phyloP scores from a whole-genome alignment of 202 grass and related monocot species.

The Carex sylvatica region DNA sequence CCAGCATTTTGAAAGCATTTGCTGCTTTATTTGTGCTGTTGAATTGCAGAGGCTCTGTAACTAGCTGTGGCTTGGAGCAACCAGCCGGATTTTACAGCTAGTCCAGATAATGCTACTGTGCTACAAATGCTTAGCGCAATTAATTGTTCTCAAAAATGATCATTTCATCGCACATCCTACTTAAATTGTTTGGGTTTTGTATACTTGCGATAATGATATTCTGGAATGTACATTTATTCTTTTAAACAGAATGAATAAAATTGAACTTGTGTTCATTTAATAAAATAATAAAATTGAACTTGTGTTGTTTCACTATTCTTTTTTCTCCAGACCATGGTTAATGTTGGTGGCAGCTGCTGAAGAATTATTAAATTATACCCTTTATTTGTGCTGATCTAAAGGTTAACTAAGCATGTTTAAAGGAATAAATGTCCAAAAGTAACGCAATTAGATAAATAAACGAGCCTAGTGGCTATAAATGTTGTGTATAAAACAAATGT shows the following conservation, averaged over 20 bases:
- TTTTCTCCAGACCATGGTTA: neutral
- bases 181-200: neutral
- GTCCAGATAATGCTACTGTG: neutral
- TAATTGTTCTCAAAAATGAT: neutral
- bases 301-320: neutral
- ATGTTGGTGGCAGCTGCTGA: neutral
- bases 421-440: neutral
- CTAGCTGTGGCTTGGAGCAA: neutral
- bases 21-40: neutral
- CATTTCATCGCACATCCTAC: neutral
- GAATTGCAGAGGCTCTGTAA: neutral
- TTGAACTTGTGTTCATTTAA: slow-evolving; percentile 1
- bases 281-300: neutral
- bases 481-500: no score
- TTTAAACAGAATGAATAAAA: neutral
- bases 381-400: neutral
- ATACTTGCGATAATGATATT: neutral
- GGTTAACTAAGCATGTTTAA: neutral
- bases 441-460: no score
- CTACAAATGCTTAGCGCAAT: neutral
- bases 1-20: neutral
- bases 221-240: neutral
- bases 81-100: neutral
- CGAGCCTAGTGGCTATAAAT: no score
- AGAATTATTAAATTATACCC: neutral